phyloP scores from a whole-genome alignment of 768 basidiomycete genomes.

The Tylopilus balloui region DNA sequence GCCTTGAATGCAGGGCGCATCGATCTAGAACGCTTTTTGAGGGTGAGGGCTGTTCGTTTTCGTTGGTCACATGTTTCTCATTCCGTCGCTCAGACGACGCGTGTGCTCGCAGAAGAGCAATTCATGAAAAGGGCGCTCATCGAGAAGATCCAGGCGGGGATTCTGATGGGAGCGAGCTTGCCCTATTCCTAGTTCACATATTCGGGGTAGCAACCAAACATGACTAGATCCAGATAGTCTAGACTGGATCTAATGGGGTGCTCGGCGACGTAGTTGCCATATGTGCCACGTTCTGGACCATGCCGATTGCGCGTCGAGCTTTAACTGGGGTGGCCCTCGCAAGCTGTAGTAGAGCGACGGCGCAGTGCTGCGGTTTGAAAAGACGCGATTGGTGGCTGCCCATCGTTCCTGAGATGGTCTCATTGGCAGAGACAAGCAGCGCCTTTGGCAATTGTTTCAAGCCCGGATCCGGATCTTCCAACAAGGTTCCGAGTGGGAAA shows the following conservation, averaged over 20 bases:
- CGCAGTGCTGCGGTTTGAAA: conserved; percentile 22
- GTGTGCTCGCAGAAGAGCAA: conserved; percentile 89
- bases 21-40: conserved; percentile 91
- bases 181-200: conserved; percentile 37
- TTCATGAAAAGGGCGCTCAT: conserved; percentile 95
- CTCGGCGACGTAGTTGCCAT: conserved; percentile 37
- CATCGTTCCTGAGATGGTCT: conserved; percentile 27
- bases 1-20: conserved; percentile 88
- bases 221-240: conserved; percentile 24
- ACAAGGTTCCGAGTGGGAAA: conserved; percentile 27
- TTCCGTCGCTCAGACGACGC: conserved; percentile 55
- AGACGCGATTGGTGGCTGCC: conserved; percentile 21
- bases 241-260: conserved; percentile 26
- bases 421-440: conserved; percentile 26
- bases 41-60: conserved; percentile 49
- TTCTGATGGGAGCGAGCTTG: conserved; percentile 47
- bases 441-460: conserved; percentile 28
- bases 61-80: conserved; percentile 14
- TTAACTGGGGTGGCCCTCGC: conserved; percentile 22
- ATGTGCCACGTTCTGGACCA: conserved; percentile 33
- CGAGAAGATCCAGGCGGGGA: conserved; percentile 74
- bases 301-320: conserved; percentile 17
- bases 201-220: conserved; percentile 29
- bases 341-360: conserved; percentile 9
- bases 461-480: conserved; percentile 31